Conservation (phyloP, 371 early-diverging fungal genomes). For the Conidiobolus incongruus region DNA sequence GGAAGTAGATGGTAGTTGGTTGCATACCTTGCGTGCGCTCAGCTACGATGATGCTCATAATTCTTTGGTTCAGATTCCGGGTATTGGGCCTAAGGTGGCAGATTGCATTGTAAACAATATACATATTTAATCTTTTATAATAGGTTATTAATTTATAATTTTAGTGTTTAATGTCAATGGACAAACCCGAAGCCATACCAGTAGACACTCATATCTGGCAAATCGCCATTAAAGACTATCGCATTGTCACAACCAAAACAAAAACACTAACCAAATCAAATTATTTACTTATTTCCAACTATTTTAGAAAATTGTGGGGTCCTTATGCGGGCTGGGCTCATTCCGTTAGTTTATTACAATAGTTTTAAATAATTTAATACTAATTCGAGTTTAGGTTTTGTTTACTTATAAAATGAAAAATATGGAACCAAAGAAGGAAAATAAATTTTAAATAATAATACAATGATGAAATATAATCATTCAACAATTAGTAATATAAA, state of each 20-base stretch:
- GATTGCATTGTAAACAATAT: slow-evolving; percentile 83
- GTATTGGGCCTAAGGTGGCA: slow-evolving; percentile 86
- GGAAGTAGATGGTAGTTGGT: slow-evolving; percentile 27
- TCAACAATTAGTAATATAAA: no score
- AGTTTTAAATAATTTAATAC: no score
- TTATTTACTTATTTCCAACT: slow-evolving; percentile 47
- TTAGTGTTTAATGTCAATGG: slow-evolving; percentile 57
- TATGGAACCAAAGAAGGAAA: no score
- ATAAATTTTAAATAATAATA: no score
- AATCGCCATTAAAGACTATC: slow-evolving; percentile 64
- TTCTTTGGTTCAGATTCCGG: background rate
- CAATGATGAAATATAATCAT: no score
- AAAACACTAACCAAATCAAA: slow-evolving; percentile 39
- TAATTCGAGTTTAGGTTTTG: no score
- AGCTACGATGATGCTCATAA: no score
- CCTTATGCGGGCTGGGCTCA: slow-evolving; percentile 83
- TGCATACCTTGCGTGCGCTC: slow-evolving; percentile 23
- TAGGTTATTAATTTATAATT: background rate
- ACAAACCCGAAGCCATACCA: slow-evolving; percentile 63
- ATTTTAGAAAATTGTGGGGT: slow-evolving; percentile 59
- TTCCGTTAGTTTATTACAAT: slow-evolving; percentile 44
- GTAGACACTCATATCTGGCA: slow-evolving; percentile 91
- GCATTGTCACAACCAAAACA: slow-evolving; percentile 14
- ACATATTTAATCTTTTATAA: background rate
- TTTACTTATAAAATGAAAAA: no score